Evolutionary conservation across 106 monocot species (phyloP), one percentile per base, ranked within the genome.

Genomic region (Vanilla planifolia): DNA sequence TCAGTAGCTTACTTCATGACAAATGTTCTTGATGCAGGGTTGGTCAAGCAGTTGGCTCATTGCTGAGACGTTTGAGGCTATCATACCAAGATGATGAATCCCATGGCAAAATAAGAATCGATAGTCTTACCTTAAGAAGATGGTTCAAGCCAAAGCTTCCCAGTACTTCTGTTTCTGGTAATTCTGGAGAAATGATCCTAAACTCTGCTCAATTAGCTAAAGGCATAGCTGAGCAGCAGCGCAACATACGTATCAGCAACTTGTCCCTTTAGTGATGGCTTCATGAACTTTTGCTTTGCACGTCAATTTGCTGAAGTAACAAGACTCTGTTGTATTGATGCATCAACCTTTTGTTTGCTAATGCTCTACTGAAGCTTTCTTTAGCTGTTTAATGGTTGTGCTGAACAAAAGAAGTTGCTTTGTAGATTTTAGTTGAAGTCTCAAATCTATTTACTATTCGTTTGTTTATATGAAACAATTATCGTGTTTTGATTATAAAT

Each of bases 111-210:
- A 69, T 95, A 42, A 78, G 80, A 55, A 86, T 95, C 0, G 83
- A 34, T 29, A 89, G 94, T 3, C 67, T 95, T 47, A 22, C 86
- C 52, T 52, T 95, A 14, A 77, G 73, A 67, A 83, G 89, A 60
- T 95, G 94, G 94, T 86, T 86, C 37, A 85, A 77, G 57, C 89
- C 89, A 27, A 95, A 77, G 63, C 42, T 80, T n/a, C 44, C 44
- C 29, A 59, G 34, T n/a, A 21, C 55, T 62, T 69, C 80, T 40
- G 11, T 63, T 25, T 36, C 48, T 15, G 66, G 71, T 28, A 88
- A 51, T 56, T 68, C 73, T 2, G 61, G 43, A 55, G 75, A 71
- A 21, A 71, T 83, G 46, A 58, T 71, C 61, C 62, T 80, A 3
- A 20, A 74, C 28, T 67, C 71, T 29, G 41, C 61, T n/a, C 89